Base-by-base conservation (phyloP, 2,329 filamentous ascomycete species). In the Aspergillus calidoustus region DNA sequence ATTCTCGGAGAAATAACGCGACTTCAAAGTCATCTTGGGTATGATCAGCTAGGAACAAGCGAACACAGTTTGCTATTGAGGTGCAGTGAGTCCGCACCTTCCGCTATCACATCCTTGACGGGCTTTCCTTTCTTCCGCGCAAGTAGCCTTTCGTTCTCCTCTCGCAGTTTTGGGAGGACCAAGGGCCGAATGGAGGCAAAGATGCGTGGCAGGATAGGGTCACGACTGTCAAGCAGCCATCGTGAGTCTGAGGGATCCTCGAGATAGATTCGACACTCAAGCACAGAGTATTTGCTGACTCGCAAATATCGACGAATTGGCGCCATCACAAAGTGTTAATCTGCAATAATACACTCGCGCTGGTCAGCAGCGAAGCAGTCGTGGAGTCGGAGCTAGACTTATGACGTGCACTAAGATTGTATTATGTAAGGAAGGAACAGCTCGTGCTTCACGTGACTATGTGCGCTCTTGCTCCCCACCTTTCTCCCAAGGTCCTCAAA, bases 241-340 rank as follows among this genome's bases (percentile, higher is more conserved):
- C 92, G 87, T 25, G 88, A 87, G 63, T 97, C 87, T 13, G 90
- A 87, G 0, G 95, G 95, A 70, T 94, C 93, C 67, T 98, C 94
- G 51, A 97, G 87, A 77, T 98, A 98, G 68, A 99, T 95, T 67
- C 93, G 93, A 66, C 92, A 93, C 83, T 99, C 95, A n/a, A 99
- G 85, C 34, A 97, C 93, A 4, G 94, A 97, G 77, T 92, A 91
- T 74, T 94, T 93, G 59, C 91, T 94, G 69, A 98, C 96, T 56
- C 94, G 88, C 59, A 98, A 84, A 75, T 98, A 97, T 70, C 93
- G 87, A 62, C 93, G 88, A 52, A 97, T 87, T 11, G 93, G 93
- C 13, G 93, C 90, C 93, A 97, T 97, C 17, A 31, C 34, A 4
- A 34, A 30, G 28, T 41, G 55, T 19, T n/a, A 8, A 56, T 38